Base-by-base conservation (phyloP, 208 protist genomes). In the Trypanosomatidae sp. region DNA sequence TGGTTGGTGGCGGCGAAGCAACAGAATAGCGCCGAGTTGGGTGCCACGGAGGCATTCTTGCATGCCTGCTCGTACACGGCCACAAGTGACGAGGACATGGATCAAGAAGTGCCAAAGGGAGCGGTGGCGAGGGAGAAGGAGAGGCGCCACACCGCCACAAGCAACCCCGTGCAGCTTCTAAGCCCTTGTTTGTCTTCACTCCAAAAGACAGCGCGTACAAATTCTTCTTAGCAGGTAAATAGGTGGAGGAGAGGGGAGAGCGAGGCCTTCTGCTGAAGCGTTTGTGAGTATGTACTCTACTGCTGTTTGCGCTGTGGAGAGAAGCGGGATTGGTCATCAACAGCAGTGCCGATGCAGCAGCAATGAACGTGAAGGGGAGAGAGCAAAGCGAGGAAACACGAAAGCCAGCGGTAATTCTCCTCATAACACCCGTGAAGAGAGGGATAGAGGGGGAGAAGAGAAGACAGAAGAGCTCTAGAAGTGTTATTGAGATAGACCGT, bases 11-110 rank as follows among this genome's bases (percentile, higher is more conserved):
- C 53, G 30, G 76, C 69, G 47, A 71, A 72, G 64, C 52, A 77
- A 55, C 52, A 19, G n/a, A 52, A 49, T 17, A 77, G 68, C 0
- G 77, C 68, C 0, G 77, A 81, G 55, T 81, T 79, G 22, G 74
- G 70, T 10, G 53, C n/a, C 44, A 76, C 77, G 10, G 44, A 3
- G 5, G 65, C 66, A 15, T 56, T 62, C 0, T 41, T 58, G 55
- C 76, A 79, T 25, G 73, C 46, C 55, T 76, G 62, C 62, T 84
- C 78, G 53, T 87, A 81, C n/a, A 60, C 39, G 49, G 53, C 56
- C 39, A 73, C 47, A 25, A 81, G 55, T 30, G 76, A 44, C 15
- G 66, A 43, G 19, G 33, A 25, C 49, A 53, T 68, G 10, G n/a
- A 9, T 53, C 9, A n/a, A n/a, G 3, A 19, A 33, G 53, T 59